phyloP scores from a whole-genome alignment of 768 basidiomycete genomes.

The Artomyces pyxidatus region DNA sequence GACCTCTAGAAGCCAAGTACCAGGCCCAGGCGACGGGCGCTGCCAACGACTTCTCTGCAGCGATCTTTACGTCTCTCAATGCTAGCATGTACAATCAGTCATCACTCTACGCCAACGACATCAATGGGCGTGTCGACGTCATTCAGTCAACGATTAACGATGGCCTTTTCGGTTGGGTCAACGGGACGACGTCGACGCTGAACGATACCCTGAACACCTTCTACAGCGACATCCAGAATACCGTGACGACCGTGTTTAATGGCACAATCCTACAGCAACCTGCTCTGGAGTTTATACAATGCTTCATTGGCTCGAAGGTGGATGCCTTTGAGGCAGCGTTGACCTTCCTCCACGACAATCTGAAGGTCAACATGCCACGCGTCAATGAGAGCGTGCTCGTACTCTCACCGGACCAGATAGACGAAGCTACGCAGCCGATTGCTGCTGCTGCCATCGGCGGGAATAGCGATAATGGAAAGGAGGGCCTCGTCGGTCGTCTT shows the following conservation, averaged over 20 bases:
- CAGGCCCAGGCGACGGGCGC: constrained; percentile 51
- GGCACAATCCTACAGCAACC: constrained; percentile 77
- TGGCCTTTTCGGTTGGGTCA: constrained; percentile 92
- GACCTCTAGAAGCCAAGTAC: constrained; percentile 65
- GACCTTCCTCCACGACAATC: constrained; percentile 87
- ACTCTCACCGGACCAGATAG: constrained; percentile 60
- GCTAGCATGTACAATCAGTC: constrained; percentile 79
- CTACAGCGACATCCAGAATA: constrained; percentile 76
- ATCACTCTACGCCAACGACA: constrained; percentile 59
- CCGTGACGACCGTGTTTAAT: constrained; percentile 74
- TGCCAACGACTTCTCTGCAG: constrained; percentile 56
- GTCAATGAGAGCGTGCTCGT: constrained; percentile 71
- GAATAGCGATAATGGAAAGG: constrained; percentile 33
- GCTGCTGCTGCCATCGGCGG: constrained; percentile 74
- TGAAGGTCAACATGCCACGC: constrained; percentile 70
- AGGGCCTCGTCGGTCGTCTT: constrained; percentile 64
- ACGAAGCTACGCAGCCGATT: constrained; percentile 74
- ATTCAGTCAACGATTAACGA: constrained; percentile 77
- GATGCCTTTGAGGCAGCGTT: constrained; percentile 78
- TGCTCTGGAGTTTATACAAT: constrained; percentile 79
- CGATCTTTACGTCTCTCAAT: constrained; percentile 73
- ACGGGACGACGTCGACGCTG: constrained; percentile 77
- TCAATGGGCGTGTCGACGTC: constrained; percentile 63
- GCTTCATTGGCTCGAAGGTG: constrained; percentile 89
- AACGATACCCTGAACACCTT: constrained; percentile 83